Evolutionary conservation across 257 asterid species (phyloP).

Genomic region (Schizonepeta tenuifolia): DNA sequence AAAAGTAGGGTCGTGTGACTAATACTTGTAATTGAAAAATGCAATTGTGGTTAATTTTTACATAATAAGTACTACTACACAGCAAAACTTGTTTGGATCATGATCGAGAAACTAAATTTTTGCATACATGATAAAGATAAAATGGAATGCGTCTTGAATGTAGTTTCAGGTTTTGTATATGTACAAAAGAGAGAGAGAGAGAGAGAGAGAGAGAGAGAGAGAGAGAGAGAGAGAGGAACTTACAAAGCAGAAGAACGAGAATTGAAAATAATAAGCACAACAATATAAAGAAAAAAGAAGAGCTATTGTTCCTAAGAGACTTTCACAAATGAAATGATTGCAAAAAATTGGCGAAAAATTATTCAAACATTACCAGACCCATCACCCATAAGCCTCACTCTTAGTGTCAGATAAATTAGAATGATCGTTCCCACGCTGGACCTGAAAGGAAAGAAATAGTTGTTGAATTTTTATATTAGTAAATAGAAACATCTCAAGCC

Average conservation of each 20-base stretch:
- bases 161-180: slow-evolving; percentile 40
- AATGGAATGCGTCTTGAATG: slow-evolving; percentile 10
- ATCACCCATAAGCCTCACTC: slow-evolving; percentile 72
- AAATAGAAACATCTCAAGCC: slow-evolving; percentile 9
- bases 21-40: not conserved
- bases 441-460: slow-evolving; percentile 51
- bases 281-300: not conserved
- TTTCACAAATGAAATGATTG: slow-evolving; percentile 23
- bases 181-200: too few species aligned
- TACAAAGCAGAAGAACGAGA: slow-evolving; percentile 15
- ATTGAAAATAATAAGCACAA: slow-evolving; percentile 7
- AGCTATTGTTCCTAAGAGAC: slow-evolving; percentile 28
- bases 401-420: slow-evolving; percentile 81
- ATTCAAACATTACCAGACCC: slow-evolving; percentile 51
- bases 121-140: slow-evolving; percentile 30
- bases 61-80: not conserved
- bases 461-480: slow-evolving; percentile 20
- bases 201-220: too few species aligned
- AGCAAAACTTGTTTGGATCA: slow-evolving; percentile 7
- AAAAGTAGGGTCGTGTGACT: not conserved
- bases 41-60: not conserved
- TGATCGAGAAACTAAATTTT: slow-evolving; percentile 12
- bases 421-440: slow-evolving; percentile 89
- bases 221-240: too few species aligned
- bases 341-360: slow-evolving; percentile 25